Evolutionary conservation across 495 filamentous ascomycete species (phyloP).

Genomic region (Pyronema omphalodes): DNA sequence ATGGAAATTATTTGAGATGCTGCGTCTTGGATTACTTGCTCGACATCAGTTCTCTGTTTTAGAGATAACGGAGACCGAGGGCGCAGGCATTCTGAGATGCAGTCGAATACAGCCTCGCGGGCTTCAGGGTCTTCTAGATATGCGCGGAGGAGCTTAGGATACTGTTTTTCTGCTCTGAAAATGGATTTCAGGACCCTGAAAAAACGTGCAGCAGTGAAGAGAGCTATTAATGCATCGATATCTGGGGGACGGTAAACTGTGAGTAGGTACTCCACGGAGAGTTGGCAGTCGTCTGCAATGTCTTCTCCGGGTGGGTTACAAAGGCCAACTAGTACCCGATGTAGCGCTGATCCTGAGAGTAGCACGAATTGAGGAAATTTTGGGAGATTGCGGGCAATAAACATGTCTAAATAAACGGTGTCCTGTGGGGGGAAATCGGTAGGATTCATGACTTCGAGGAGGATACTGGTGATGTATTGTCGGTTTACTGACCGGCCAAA

Average conservation of each 20-base stretch:
- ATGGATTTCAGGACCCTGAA: conserved; percentile 85
- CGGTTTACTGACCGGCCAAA: conserved; percentile 63
- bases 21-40: conserved; percentile 49
- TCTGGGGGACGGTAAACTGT: conserved; percentile 86
- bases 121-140: conserved; percentile 77
- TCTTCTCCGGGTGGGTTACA: conserved; percentile 68
- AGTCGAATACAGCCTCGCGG: conserved; percentile 52
- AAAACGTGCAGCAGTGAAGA: conserved; percentile 66
- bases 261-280: conserved; percentile 86
- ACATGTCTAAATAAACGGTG: conserved; percentile 93
- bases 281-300: conserved; percentile 80
- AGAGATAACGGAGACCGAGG: conserved; percentile 49
- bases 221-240: conserved; percentile 49
- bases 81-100: conserved; percentile 62
- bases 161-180: conserved; percentile 64
- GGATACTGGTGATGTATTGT: conserved; percentile 74
- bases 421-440: conserved; percentile 56
- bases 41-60: conserved; percentile 58
- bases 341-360: conserved; percentile 65
- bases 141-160: conserved; percentile 53
- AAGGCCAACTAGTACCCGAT: conserved; percentile 60
- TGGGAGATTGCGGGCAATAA: conserved; percentile 83
- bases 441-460: conserved; percentile 71
- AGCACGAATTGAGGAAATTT: conserved; percentile 95
- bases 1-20: conserved; percentile 50